Conservation (phyloP, 345 rosid species). For the Lumnitzera littorea region DNA sequence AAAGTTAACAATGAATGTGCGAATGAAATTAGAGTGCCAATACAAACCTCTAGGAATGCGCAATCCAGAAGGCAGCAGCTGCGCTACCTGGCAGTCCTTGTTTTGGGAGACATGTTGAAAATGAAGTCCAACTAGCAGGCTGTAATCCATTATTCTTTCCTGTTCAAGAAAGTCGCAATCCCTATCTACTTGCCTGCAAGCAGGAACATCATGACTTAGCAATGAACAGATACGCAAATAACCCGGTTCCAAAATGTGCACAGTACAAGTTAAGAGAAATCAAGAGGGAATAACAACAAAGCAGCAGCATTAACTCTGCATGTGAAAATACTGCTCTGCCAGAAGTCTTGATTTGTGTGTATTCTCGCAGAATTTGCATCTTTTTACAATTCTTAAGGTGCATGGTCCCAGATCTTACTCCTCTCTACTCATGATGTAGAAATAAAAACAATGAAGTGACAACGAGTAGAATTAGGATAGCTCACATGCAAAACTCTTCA, state of each 20-base stretch:
- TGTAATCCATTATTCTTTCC: conserved; percentile 96
- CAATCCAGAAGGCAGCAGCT: neutral
- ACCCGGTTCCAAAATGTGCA: too few species aligned
- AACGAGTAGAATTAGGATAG: neutral
- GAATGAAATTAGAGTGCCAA: neutral
- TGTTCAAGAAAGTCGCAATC: conserved; percentile 94
- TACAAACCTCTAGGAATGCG: conserved; percentile 6
- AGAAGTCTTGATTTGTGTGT: too few species aligned
- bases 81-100: conserved; percentile 27
- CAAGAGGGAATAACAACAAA: too few species aligned
- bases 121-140: conserved; percentile 85
- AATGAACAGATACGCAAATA: neutral
- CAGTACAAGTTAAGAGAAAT: too few species aligned
- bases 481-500: conserved; percentile 88
- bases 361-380: too few species aligned
- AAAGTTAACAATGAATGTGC: neutral
- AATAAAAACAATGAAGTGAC: neutral
- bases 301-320: too few species aligned
- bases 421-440: neutral
- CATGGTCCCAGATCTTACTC: too few species aligned
- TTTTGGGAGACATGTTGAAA: conserved; percentile 47
- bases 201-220: neutral
- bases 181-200: conserved; percentile 83
- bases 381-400: too few species aligned
- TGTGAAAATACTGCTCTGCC: too few species aligned